Conservation (phyloP, 805 yeast genomes). For the Metschnikowia lochheadii region DNA sequence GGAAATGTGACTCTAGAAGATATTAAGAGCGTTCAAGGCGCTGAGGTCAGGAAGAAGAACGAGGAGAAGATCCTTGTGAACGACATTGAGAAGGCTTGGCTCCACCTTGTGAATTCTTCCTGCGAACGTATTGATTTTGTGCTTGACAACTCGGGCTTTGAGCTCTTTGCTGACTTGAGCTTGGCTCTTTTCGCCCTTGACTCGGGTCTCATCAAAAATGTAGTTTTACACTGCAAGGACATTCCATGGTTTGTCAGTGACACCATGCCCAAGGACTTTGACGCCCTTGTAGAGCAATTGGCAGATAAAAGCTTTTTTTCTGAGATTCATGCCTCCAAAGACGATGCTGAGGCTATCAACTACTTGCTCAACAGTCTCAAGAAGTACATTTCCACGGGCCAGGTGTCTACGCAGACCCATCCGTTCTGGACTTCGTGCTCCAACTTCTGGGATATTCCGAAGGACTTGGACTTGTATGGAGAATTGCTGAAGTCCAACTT, state of each 20-base stretch:
- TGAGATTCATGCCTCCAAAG: constrained; percentile 23
- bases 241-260: constrained; percentile 98
- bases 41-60: constrained; percentile 76
- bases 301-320: constrained; percentile 49
- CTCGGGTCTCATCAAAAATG: constrained; percentile 54
- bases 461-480: constrained; percentile 59
- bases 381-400: constrained; percentile 18
- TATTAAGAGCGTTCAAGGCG: constrained; percentile 87
- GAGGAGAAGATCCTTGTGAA: constrained; percentile 75
- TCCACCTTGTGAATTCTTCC: constrained; percentile 28
- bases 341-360: constrained; percentile 21
- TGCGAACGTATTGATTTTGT: constrained; percentile 70
- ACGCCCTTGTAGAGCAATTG: constrained; percentile 53
- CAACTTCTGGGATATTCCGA: constrained; percentile 72
- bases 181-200: constrained; percentile 48
- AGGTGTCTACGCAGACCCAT: constrained; percentile 40
- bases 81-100: constrained; percentile 71
- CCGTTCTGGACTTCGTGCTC: constrained; percentile 83
- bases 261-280: constrained; percentile 80
- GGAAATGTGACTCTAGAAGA: constrained; percentile 82
- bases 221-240: constrained; percentile 81
- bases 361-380: constrained; percentile 21
- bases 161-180: constrained; percentile 80
- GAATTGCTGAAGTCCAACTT: constrained; percentile 62
- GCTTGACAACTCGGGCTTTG: constrained; percentile 93